phyloP scores from a whole-genome alignment of 73 alveolate genomes.

The Urostyla sp. region DNA sequence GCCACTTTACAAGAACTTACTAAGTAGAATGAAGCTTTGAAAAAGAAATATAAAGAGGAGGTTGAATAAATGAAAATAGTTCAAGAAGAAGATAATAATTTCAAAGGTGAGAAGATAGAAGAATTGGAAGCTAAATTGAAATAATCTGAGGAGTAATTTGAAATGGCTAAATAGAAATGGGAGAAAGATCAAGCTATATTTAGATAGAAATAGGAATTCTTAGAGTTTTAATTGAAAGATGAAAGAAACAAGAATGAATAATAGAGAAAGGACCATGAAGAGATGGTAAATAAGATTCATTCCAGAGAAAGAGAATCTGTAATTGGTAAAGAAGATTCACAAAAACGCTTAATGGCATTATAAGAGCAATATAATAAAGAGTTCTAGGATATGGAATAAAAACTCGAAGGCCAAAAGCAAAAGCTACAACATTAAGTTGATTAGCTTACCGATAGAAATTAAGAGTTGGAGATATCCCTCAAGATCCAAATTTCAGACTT shows the following conservation, averaged over 20 bases:
- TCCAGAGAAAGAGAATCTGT: conserved; percentile 48
- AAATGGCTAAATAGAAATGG: conserved; percentile 43
- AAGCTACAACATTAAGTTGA: conserved; percentile 16
- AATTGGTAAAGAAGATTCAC: conserved; percentile 69
- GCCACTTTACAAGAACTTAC: conserved; percentile 19
- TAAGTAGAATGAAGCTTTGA: conserved; percentile 41
- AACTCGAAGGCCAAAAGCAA: conserved; percentile 14
- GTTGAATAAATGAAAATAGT: conserved; percentile 41
- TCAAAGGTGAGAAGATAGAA: conserved; percentile 51
- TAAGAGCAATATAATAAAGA: conserved; percentile 40
- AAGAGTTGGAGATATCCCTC: conserved; percentile 37
- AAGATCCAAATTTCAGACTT: conserved; percentile 7
- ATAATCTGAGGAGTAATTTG: not conserved
- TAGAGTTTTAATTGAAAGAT: conserved; percentile 30
- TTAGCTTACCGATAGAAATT: conserved; percentile 23
- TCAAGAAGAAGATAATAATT: conserved; percentile 29
- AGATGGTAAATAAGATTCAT: conserved; percentile 31
- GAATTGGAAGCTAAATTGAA: conserved; percentile 10
- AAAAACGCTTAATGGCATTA: conserved; percentile 37
- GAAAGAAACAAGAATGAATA: conserved; percentile 41
- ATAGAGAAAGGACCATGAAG: conserved; percentile 18
- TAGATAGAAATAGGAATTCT: conserved; percentile 55
- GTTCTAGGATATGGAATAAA: conserved; percentile 21
- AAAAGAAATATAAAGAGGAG: conserved; percentile 64
- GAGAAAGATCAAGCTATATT: conserved; percentile 67